A percentile compares a stretch with the other conserved stretches of the same genome.
Conservation (phyloP, 495 filamentous ascomycete genomes). For the Penicillium antarcticum region DNA sequence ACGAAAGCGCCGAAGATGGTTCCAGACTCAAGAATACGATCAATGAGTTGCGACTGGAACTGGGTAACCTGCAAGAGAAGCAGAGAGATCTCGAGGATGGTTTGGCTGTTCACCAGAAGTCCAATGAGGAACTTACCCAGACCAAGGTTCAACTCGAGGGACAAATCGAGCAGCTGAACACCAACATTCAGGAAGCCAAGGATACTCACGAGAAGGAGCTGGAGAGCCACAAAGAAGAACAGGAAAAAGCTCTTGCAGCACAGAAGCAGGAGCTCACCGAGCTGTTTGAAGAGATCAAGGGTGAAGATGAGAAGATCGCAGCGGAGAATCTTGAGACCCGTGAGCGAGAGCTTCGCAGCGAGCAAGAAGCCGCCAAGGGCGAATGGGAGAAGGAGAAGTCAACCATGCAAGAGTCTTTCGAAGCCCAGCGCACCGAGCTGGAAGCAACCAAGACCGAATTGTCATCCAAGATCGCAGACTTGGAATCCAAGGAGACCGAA, state of each 20-base stretch:
- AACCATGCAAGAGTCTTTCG: conserved; percentile 39
- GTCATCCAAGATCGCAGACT: conserved; percentile 27
- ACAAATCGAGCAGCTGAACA: conserved; percentile 51
- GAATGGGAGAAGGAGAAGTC: conserved; percentile 46
- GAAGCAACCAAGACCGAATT: conserved; percentile 34
- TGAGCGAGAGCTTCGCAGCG: conserved; percentile 35
- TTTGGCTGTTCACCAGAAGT: conserved; percentile 36
- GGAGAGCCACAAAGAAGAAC: conserved; percentile 39
- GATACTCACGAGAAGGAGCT: conserved; percentile 34
- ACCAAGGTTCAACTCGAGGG: conserved; percentile 41
- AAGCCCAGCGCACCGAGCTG: conserved; percentile 33
- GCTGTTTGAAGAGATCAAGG: conserved; percentile 46
- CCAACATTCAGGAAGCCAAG: conserved; percentile 40
- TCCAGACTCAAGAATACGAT: conserved; percentile 45
- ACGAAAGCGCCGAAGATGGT: conserved; percentile 47
- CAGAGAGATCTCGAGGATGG: conserved; percentile 49
- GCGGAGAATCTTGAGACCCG: conserved; percentile 36
- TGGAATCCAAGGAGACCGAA: conserved; percentile 23
- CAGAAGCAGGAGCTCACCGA: conserved; percentile 46
- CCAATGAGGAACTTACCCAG: conserved; percentile 38
- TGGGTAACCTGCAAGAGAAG: conserved; percentile 55
- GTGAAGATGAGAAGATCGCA: conserved; percentile 45
- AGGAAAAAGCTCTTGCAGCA: conserved; percentile 32
- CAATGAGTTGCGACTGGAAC: conserved; percentile 51
- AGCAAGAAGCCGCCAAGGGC: conserved; percentile 34